Percentiles rank a stretch among this genome's conserved stretches.
Evolutionary conservation across 179 eudicot species (phyloP).

Genomic region (Spergularia azorica): DNA sequence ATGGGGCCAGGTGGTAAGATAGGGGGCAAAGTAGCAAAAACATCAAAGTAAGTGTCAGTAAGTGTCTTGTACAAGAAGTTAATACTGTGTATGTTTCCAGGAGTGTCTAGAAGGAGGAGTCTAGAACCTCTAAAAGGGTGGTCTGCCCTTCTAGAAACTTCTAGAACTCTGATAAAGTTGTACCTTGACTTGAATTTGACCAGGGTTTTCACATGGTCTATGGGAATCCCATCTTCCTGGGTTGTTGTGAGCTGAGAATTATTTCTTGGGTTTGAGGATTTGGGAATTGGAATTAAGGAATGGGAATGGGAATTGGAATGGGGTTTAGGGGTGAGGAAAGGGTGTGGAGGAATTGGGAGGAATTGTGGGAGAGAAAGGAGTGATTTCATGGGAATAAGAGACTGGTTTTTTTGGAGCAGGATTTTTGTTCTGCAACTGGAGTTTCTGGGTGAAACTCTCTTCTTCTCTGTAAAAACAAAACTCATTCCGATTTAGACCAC

Average conservation of each 20-base stretch:
- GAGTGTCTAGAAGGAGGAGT: conserved; percentile 76
- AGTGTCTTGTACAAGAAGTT: conserved; percentile 47
- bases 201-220: conserved; percentile 58
- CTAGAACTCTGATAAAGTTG: conserved; percentile 71
- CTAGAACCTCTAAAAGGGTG: conserved; percentile 84
- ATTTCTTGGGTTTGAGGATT: conserved; percentile 26
- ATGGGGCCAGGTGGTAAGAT: conserved; percentile 76
- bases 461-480: too few species aligned
- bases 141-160: conserved; percentile 66
- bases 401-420: too few species aligned
- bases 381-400: conserved; percentile 27
- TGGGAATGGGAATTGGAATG: conserved; percentile 2
- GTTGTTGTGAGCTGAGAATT: conserved; percentile 22
- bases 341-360: conserved; percentile 2
- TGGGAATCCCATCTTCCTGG: conserved; percentile 65
- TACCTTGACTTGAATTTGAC: conserved; percentile 70
- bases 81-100: conserved; percentile 90
- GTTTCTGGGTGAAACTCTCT: too few species aligned
- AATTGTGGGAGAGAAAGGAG: conserved; percentile 1
- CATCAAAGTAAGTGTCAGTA: conserved; percentile 80
- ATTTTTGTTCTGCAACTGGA: too few species aligned
- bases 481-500: too few species aligned
- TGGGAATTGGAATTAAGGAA: conserved; percentile 6
- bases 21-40: conserved; percentile 79
- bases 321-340: conserved; percentile 19